These are phyloP conservation scores for Blechomonas ayalai DNA, from an alignment of 208 protist species.

Conservation along the genomic window DNA sequence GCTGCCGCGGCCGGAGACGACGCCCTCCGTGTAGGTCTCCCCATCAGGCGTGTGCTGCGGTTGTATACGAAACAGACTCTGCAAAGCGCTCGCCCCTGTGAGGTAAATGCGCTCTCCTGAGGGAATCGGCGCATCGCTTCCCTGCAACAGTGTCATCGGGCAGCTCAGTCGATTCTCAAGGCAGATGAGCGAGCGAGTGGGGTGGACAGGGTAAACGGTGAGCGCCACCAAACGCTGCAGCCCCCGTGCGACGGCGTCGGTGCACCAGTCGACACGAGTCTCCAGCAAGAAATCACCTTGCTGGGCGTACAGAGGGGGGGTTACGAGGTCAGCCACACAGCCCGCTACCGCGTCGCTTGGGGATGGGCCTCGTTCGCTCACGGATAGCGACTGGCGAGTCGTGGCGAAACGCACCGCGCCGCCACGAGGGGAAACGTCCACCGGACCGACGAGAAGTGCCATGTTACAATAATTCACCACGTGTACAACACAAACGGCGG, in stretches of 20 bases:
- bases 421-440: constrained; percentile 22
- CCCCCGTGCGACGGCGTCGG: constrained; percentile 17
- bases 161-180: constrained; percentile 63
- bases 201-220: constrained; percentile 59
- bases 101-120: constrained; percentile 58
- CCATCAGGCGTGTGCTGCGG: constrained; percentile 12
- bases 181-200: constrained; percentile 52
- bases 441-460: constrained; percentile 9
- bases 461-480: constrained; percentile 49
- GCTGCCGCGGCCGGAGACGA: constrained; percentile 10
- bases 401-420: constrained; percentile 34
- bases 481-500: constrained; percentile 13
- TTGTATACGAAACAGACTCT: constrained; percentile 31
- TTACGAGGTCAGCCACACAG: constrained; percentile 37
- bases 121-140: constrained; percentile 1
- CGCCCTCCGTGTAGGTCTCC: constrained; percentile 13
- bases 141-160: constrained; percentile 20
- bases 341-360: constrained; percentile 12
- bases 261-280: constrained; percentile 23
- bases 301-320: constrained; percentile 51
- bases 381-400: constrained; percentile 8
- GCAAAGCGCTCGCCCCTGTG: constrained; percentile 23
- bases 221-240: constrained; percentile 50
- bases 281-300: constrained; percentile 44
- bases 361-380: constrained; percentile 17